Conservation (phyloP, 1,284 basidiomycete genomes). For the Bondarzewia mesenterica region DNA sequence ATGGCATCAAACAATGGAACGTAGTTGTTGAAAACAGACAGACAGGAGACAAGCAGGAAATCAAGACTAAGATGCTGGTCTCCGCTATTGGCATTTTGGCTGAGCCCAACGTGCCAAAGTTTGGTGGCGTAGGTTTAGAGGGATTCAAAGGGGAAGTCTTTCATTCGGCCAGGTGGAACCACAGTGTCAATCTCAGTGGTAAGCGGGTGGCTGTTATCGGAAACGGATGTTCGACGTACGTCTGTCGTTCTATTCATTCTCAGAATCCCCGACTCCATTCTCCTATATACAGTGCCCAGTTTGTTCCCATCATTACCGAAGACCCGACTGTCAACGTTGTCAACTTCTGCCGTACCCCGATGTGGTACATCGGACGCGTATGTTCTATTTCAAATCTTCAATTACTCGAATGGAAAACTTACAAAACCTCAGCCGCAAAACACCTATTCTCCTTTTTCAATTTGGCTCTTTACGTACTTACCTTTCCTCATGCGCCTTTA, state of each 20-base stretch:
- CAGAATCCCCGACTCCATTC: neutral
- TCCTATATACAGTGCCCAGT: constrained; percentile 42
- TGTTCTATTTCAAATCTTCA: neutral
- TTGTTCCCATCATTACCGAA: constrained; percentile 40
- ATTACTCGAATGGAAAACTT: too few species aligned
- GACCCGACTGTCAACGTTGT: constrained; percentile 40
- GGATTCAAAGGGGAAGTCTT: constrained; percentile 33
- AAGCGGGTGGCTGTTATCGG: constrained; percentile 57
- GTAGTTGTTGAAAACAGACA: constrained; percentile 23
- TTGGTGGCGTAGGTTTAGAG: constrained; percentile 24
- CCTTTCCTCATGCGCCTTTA: constrained; percentile 30
- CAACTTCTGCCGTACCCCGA: constrained; percentile 45
- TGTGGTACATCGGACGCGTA: constrained; percentile 32
- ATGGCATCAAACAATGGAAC: constrained; percentile 21
- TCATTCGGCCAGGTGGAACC: constrained; percentile 32
- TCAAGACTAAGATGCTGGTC: constrained; percentile 28
- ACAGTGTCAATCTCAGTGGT: constrained; percentile 23
- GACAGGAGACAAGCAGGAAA: constrained; percentile 16
- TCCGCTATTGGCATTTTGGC: constrained; percentile 35
- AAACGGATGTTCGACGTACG: constrained; percentile 54
- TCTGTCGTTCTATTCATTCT: too few species aligned
- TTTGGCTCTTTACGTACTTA: constrained; percentile 30
- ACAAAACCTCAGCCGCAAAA: neutral
- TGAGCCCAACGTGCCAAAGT: constrained; percentile 26
- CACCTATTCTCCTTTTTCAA: constrained; percentile 11